Base-by-base conservation (phyloP, 1,284 basidiomycete genomes). In the Pyrrhoderma lamaoense region DNA sequence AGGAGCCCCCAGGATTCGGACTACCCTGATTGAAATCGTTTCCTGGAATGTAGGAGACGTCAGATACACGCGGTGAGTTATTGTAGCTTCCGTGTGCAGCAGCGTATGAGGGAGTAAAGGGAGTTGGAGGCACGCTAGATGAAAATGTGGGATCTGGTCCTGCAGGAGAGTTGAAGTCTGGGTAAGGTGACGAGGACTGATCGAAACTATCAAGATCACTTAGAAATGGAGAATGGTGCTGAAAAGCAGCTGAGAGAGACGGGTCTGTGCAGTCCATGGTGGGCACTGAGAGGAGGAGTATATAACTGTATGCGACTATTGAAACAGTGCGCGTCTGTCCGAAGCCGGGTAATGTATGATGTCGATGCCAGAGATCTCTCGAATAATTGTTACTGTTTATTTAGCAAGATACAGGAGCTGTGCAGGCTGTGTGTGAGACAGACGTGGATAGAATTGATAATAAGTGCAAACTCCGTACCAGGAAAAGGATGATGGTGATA, bases 1-100 rank as follows among this genome's bases (percentile, higher is more conserved):
- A 31, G 27, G 27, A 31, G 27, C n/a, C n/a, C 82, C 0, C 82
- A 84, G 64, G 35, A 38, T 45, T 40, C 23, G 38, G 47, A 18
- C 40, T 48, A 18, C 49, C 39, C 42, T 45, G 47, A 14, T 43
- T 34, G 18, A 56, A 52, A 13, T 55, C 53, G 53, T 47, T 55
- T 45, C 38, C 55, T 42, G 46, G 47, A 35, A 49, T 49, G 38
- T 44, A 45, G 9, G 48, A 51, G 14, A 51, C 40, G 39, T 55
- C 53, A 19, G 49, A 51, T 14, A 38, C 53, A 34, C 47, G 49
- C 4, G 53, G 53, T 3, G 53, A 55, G 39, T 51, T 54, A 21
- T 51, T 25, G 39, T 51, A 55, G n/a, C 49, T 51, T 34, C 53
- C 49, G 19, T 31, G 44, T 19, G 46, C 45, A n/a, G 49, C 53